Conservation (phyloP, 371 early-diverging fungal genomes). For the Mucor indicus region DNA sequence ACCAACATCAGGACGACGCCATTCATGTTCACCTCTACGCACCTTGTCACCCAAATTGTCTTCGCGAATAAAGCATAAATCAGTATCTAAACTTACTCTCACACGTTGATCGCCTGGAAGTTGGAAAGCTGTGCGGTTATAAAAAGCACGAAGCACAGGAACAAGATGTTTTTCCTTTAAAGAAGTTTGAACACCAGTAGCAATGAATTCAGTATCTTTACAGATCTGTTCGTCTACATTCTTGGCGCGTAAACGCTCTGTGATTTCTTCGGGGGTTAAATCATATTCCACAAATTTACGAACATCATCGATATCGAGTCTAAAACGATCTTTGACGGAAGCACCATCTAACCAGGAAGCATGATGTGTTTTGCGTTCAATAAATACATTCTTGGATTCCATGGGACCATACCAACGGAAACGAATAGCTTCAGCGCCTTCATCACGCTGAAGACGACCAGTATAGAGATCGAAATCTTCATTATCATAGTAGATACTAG, state of each 20-base stretch:
- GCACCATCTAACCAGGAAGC: conserved; percentile 96
- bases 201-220: conserved; percentile 27
- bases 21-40: conserved; percentile 74
- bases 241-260: conserved; percentile 77
- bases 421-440: conserved; percentile 88
- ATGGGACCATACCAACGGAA: conserved; percentile 90
- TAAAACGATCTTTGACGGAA: conserved; percentile 67
- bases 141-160: conserved; percentile 91
- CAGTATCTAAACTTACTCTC: conserved; percentile 96
- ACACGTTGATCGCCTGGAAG: conserved; percentile 96
- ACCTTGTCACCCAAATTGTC: conserved; percentile 68
- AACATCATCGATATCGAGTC: conserved; percentile 46
- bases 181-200: conserved; percentile 71
- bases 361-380: conserved; percentile 98
- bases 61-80: conserved; percentile 95
- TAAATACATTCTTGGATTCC: conserved; percentile 67
- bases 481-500: conserved; percentile 33
- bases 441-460: conserved; percentile 85
- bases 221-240: conserved; percentile 55
- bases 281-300: conserved; percentile 63
- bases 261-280: conserved; percentile 83
- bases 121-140: conserved; percentile 99
- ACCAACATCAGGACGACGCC: conserved; percentile 91
- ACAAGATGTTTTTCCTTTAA: conserved; percentile 70
- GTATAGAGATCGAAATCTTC: conserved; percentile 32